A percentile compares a stretch with the other conserved stretches of the same genome.
Evolutionary conservation across 2,329 filamentous ascomycete species (phyloP).

Genomic region (Sphaerulina vaccinii): DNA sequence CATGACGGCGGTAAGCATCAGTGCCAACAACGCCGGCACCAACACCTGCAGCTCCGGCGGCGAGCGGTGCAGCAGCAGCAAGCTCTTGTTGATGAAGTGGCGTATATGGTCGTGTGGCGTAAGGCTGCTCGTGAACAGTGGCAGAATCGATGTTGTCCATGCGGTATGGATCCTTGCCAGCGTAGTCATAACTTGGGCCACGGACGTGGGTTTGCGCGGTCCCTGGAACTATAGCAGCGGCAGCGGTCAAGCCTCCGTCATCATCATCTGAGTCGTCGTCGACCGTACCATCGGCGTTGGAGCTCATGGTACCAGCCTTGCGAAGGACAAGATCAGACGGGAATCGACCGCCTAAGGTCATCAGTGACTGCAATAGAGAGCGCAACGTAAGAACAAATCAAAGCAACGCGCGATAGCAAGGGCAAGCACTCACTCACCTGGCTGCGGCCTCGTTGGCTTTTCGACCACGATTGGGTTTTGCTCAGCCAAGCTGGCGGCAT

Average conservation of each 20-base stretch:
- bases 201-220: slow-evolving; percentile 23
- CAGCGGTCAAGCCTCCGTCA: slow-evolving; percentile 61
- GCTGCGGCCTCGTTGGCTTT: slow-evolving; percentile 68
- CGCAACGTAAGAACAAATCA: slow-evolving; percentile 16
- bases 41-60: slow-evolving; percentile 39
- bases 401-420: slow-evolving; percentile 30
- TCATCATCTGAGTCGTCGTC: slow-evolving; percentile 59
- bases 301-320: slow-evolving; percentile 57
- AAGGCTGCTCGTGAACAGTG: slow-evolving; percentile 16
- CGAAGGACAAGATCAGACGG: slow-evolving; percentile 89
- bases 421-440: slow-evolving; percentile 63
- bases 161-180: slow-evolving; percentile 33
- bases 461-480: slow-evolving; percentile 40
- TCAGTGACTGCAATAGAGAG: slow-evolving; percentile 19
- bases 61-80: slow-evolving; percentile 38
- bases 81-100: slow-evolving; percentile 32
- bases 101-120: slow-evolving; percentile 29
- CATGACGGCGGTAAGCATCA: slow-evolving; percentile 26
- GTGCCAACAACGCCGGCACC: slow-evolving; percentile 40
- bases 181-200: slow-evolving; percentile 27
- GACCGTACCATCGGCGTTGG: slow-evolving; percentile 76
- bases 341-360: slow-evolving; percentile 64
- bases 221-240: slow-evolving; percentile 39
- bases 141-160: slow-evolving; percentile 28
- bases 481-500: slow-evolving; percentile 46